phyloP scores from a whole-genome alignment of 176 grass and related monocot species.

The Dendrocalamus sinicus region DNA sequence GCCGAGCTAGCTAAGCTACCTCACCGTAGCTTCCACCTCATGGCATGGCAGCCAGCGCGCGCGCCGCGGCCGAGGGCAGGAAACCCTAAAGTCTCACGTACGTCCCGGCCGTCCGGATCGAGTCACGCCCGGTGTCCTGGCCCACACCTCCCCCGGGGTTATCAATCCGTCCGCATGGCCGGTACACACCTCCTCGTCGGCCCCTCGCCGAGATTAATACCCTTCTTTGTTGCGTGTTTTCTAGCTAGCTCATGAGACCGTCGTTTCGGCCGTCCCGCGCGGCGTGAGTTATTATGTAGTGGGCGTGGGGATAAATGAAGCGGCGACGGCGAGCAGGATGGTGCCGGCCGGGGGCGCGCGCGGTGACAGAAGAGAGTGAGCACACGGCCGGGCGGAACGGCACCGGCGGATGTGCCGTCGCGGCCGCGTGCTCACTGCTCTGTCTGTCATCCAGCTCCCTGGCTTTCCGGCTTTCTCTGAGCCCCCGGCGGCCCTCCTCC shows the following conservation, averaged over 20 bases:
- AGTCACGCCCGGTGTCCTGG: neutral
- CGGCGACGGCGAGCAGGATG: neutral
- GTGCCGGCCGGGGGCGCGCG: constrained; percentile 28
- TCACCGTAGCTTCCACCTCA: neutral
- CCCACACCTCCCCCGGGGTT: neutral
- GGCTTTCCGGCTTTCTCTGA: neutral
- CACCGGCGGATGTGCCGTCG: constrained; percentile 63
- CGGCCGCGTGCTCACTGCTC: constrained; percentile 76
- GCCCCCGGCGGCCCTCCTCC: neutral
- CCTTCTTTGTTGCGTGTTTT: neutral
- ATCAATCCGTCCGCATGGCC: neutral
- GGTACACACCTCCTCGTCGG: neutral
- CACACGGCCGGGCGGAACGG: constrained; percentile 62
- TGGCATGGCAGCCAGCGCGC: neutral
- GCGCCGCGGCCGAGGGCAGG: neutral
- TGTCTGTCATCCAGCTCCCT: constrained; percentile 52
- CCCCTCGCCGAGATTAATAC: neutral
- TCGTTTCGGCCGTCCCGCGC: neutral
- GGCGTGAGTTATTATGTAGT: constrained; percentile 5
- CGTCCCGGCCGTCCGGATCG: neutral
- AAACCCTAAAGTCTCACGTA: constrained; percentile 7
- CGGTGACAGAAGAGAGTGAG: constrained; percentile 84
- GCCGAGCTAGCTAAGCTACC: neutral
- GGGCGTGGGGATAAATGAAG: neutral
- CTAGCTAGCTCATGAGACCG: neutral